Conservation (phyloP, 441 rosid species). For the Bruguiera hainesii region DNA sequence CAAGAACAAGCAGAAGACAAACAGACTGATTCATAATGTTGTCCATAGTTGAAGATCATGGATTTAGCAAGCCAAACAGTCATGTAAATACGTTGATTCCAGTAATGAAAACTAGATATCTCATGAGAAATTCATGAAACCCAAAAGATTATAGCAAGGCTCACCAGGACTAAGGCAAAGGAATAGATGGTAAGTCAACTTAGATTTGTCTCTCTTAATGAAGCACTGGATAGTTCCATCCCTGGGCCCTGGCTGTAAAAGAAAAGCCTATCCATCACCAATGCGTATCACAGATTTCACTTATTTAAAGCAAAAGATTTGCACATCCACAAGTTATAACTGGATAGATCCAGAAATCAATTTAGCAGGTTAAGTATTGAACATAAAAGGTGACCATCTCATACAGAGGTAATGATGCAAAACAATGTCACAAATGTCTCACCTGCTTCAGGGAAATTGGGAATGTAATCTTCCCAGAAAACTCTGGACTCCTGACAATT, state of each 20-base stretch:
- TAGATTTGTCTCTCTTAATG: constrained; percentile 89
- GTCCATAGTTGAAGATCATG: no score
- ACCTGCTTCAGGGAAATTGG: constrained; percentile 96
- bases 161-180: constrained; percentile 93
- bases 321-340: background rate
- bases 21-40: no score
- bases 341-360: constrained; percentile 3
- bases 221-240: constrained; percentile 89
- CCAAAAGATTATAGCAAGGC: constrained; percentile 16
- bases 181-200: constrained; percentile 82
- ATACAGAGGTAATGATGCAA: background rate
- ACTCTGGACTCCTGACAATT: constrained; percentile 76
- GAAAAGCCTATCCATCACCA: constrained; percentile 15
- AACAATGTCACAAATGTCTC: constrained; percentile 5
- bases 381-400: background rate
- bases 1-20: no score
- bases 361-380: background rate
- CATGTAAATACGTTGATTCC: constrained; percentile 18
- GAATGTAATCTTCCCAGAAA: constrained; percentile 87
- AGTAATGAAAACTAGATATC: no score
- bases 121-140: no score
- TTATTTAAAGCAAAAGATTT: constrained; percentile 2
- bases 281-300: background rate
- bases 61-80: background rate
- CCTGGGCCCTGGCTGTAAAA: constrained; percentile 77